These are phyloP conservation scores for Fraxinus excelsior DNA, from an alignment of 257 asterid species.

Conservation along the genomic window DNA sequence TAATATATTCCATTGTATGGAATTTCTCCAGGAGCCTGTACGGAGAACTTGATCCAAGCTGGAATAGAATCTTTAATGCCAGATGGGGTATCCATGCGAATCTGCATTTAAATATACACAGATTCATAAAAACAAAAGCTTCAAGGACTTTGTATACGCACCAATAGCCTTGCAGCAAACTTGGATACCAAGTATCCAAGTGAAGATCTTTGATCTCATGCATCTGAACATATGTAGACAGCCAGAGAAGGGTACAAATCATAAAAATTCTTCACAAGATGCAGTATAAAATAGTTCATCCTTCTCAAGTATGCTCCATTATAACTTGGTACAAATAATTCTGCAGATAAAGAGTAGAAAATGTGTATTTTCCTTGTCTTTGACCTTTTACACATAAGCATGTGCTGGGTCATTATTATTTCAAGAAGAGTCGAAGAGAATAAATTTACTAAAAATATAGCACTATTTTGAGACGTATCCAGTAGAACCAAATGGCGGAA, in stretches of 20 bases:
- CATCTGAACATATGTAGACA: not conserved
- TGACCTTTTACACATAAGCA: not conserved
- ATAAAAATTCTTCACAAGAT: not conserved
- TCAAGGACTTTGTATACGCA: not conserved
- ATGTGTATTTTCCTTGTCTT: not conserved
- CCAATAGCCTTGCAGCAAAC: not conserved
- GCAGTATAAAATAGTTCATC: not conserved
- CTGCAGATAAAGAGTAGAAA: not conserved
- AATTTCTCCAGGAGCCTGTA: slow-evolving; percentile 95
- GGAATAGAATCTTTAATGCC: slow-evolving; percentile 98
- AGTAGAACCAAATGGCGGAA: not conserved
- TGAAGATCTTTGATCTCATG: not conserved
- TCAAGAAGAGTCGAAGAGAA: not conserved
- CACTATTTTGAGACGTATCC: not conserved
- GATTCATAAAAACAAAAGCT: slow-evolving; percentile 11
- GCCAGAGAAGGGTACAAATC: not conserved
- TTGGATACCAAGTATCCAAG: not conserved
- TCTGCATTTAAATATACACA: slow-evolving; percentile 48
- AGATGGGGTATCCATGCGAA: slow-evolving; percentile 98
- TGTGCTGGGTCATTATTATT: not conserved
- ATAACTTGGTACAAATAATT: not conserved
- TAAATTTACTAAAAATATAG: not conserved
- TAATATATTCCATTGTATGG: slow-evolving; percentile 93
- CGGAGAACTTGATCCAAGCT: slow-evolving; percentile 95
- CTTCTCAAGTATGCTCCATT: not conserved